These are phyloP conservation scores for Auriscalpium vulgare DNA, from an alignment of 768 basidiomycete species.

Conservation along the genomic window DNA sequence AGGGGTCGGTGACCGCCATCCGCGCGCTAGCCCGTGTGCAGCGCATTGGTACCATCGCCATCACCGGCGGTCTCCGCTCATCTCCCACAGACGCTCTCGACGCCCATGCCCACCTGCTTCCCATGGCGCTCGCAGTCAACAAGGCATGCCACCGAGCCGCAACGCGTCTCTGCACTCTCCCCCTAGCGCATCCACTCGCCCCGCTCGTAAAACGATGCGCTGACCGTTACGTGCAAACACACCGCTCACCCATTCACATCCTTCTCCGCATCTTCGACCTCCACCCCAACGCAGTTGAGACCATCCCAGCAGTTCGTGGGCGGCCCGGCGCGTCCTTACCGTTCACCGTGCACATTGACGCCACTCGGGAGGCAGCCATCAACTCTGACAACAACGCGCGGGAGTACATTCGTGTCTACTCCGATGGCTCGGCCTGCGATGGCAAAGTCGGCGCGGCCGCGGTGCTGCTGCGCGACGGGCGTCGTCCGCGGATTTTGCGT, in stretches of 20 bases:
- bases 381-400: neutral
- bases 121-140: neutral
- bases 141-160: neutral
- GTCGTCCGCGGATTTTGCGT: neutral
- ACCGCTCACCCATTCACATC: constrained; percentile 9
- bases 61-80: constrained; percentile 16
- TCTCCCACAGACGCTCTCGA: constrained; percentile 9
- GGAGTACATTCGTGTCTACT: constrained; percentile 4
- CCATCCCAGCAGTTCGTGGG: neutral
- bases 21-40: constrained; percentile 9
- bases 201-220: neutral
- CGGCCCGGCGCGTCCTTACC: constrained; percentile 1
- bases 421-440: constrained; percentile 16
- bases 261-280: constrained; percentile 5
- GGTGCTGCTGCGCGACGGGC: neutral
- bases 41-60: constrained; percentile 8
- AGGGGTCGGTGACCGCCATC: neutral
- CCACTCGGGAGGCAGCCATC: neutral
- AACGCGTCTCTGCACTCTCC: constrained; percentile 8
- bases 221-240: neutral
- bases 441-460: constrained; percentile 15
- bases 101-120: constrained; percentile 1
- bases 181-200: constrained; percentile 10
- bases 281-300: neutral
- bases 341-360: neutral